A percentile compares a stretch with the other conserved stretches of the same genome.
Conservation (phyloP, 2,329 filamentous ascomycete genomes). For the Apiospora pterosperma region DNA sequence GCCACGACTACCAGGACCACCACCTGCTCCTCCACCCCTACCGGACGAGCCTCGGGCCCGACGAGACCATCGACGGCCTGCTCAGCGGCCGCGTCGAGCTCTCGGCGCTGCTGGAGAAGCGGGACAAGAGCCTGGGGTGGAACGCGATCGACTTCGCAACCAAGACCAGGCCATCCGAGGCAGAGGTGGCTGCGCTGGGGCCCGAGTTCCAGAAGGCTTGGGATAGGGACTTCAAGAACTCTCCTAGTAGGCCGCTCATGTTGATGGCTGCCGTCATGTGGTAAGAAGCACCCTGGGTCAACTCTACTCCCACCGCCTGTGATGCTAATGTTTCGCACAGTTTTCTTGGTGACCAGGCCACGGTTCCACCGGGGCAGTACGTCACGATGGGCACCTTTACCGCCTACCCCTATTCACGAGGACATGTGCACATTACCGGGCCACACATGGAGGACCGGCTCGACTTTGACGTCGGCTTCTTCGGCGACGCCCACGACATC, state of each 20-base stretch:
- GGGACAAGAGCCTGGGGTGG: slow-evolving; percentile 43
- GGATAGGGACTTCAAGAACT: slow-evolving; percentile 43
- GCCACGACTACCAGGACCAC: slow-evolving; percentile 49
- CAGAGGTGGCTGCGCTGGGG: slow-evolving; percentile 46
- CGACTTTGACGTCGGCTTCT: slow-evolving; percentile 56
- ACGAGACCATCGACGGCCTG: slow-evolving; percentile 39
- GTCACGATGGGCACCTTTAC: slow-evolving; percentile 48
- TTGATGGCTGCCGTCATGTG: slow-evolving; percentile 37
- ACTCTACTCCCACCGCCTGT: too few relatives aligned
- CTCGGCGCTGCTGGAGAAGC: slow-evolving; percentile 18
- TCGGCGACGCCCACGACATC: slow-evolving; percentile 43
- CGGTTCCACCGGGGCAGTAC: slow-evolving; percentile 37
- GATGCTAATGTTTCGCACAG: slow-evolving; percentile 18
- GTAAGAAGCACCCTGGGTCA: slow-evolving; percentile 16
- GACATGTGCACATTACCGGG: slow-evolving; percentile 56
- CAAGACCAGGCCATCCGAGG: slow-evolving; percentile 48
- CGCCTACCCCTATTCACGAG: slow-evolving; percentile 58
- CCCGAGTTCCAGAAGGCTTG: slow-evolving; percentile 46
- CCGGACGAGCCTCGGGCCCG: slow-evolving; percentile 40
- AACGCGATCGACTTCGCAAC: slow-evolving; percentile 47
- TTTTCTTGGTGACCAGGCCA: slow-evolving; percentile 14
- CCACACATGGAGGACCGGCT: slow-evolving; percentile 35
- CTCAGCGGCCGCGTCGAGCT: slow-evolving; percentile 19
- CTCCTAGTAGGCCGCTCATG: slow-evolving; percentile 39
- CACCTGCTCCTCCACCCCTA: slow-evolving; percentile 49